phyloP scores from a whole-genome alignment of 164 flowering plant genomes.

The Vitis rotundifolia region DNA sequence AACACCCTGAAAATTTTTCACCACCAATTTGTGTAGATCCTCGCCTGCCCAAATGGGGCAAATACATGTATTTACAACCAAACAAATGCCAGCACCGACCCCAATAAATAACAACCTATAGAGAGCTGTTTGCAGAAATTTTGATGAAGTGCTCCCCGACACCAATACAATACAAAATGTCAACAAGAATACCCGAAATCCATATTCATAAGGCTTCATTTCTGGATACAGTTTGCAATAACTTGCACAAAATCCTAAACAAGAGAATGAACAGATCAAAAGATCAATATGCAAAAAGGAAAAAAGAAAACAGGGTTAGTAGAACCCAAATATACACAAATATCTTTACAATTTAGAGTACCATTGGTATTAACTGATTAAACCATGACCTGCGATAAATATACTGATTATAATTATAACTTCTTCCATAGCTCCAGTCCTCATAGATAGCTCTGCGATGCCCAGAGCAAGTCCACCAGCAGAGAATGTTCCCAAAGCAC shows the following conservation, averaged over 20 bases:
- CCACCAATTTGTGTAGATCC: conserved; percentile 82
- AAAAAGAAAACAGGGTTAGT: no score
- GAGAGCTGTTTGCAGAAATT: conserved; percentile 54
- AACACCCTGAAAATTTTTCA: conserved; percentile 70
- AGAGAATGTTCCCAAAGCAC: conserved; percentile 78
- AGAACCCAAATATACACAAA: no score
- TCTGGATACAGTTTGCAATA: conserved; percentile 67
- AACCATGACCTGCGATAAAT: conserved; percentile 57
- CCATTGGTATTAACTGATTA: not conserved
- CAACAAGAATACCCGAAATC: conserved; percentile 82
- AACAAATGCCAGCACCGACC: conserved; percentile 65
- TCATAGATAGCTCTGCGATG: conserved; percentile 49
- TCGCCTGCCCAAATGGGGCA: conserved; percentile 96
- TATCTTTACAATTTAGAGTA: not conserved
- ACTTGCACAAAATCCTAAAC: conserved; percentile 55
- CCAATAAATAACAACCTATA: conserved; percentile 71
- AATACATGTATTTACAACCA: conserved; percentile 64
- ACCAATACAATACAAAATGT: conserved; percentile 79
- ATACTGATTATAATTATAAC: conserved; percentile 52
- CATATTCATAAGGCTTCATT: conserved; percentile 89
- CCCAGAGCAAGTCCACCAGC: conserved; percentile 85
- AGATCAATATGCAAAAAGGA: not conserved
- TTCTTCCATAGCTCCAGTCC: conserved; percentile 53
- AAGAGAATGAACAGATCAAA: conserved; percentile 7
- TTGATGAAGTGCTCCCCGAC: conserved; percentile 52